Evolutionary conservation across 169 alveolate species (phyloP).

Genomic region (Besnoitia besnoiti): DNA sequence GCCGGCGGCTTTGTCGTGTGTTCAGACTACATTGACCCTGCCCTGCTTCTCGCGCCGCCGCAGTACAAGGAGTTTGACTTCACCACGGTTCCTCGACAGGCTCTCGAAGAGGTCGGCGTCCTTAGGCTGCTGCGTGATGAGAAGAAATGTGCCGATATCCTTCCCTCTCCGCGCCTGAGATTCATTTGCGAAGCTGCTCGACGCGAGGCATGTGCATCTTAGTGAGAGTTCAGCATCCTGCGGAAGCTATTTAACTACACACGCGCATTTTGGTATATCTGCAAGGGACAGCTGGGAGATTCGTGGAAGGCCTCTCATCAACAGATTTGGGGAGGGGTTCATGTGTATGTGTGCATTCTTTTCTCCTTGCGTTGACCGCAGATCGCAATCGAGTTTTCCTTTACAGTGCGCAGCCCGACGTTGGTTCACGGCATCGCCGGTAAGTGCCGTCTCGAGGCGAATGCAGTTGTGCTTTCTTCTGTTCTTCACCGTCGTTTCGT

Average conservation of each 20-base stretch:
- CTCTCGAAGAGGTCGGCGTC: not conserved
- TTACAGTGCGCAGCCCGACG: conserved; percentile 1
- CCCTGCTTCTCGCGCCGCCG: conserved; percentile 10
- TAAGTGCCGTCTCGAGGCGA: not conserved
- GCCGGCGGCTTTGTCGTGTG: too few relatives aligned
- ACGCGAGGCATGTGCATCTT: not conserved
- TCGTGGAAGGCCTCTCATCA: not conserved
- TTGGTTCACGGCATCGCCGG: conserved; percentile 8
- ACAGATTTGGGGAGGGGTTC: too few relatives aligned
- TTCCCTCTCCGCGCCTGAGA: not conserved
- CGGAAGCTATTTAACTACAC: too few relatives aligned
- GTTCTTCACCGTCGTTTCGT: not conserved
- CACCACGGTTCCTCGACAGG: not conserved
- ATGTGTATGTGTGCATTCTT: not conserved
- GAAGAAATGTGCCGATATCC: too few relatives aligned
- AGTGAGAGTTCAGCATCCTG: too few relatives aligned
- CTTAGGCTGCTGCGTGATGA: too few relatives aligned
- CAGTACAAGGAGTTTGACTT: not conserved
- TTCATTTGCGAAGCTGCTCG: not conserved
- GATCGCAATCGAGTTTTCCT: not conserved
- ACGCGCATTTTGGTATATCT: too few relatives aligned
- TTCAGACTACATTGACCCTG: conserved; percentile 26
- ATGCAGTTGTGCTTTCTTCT: not conserved
- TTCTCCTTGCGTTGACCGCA: not conserved
- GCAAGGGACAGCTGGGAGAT: not conserved